A percentile compares a stretch with the other conserved stretches of the same genome.
Conservation (phyloP, 2,329 filamentous ascomycete genomes). For the Mycosphaerelloides madeirae region DNA sequence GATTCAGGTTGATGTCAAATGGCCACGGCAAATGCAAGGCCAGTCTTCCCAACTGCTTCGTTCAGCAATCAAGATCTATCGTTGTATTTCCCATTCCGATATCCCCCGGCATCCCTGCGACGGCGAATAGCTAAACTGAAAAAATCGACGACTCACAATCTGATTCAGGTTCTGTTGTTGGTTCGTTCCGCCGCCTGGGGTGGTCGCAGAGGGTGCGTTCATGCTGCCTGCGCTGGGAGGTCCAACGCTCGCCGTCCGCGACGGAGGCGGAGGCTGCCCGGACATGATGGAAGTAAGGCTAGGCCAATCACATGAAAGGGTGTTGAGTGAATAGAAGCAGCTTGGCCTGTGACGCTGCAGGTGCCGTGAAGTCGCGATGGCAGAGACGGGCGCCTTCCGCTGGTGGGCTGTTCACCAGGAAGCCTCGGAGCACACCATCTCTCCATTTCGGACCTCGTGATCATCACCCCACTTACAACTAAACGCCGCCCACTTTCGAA, state of each 20-base stretch:
- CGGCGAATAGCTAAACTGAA: too few species aligned
- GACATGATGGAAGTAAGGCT: slow-evolving; percentile 27
- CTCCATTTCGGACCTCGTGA: too few species aligned
- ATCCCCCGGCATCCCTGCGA: too few species aligned
- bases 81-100: too few species aligned
- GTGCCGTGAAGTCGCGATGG: slow-evolving; percentile 1
- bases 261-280: slow-evolving; percentile 32
- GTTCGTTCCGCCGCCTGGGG: slow-evolving; percentile 38
- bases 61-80: too few species aligned
- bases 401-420: not conserved
- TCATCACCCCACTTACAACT: too few species aligned
- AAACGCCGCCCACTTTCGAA: too few species aligned
- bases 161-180: slow-evolving; percentile 70
- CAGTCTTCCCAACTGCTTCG: too few species aligned
- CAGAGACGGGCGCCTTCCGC: not conserved
- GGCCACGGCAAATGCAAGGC: too few species aligned
- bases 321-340: not conserved
- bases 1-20: not conserved
- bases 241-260: slow-evolving; percentile 33
- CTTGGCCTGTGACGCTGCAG: not conserved
- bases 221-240: slow-evolving; percentile 36
- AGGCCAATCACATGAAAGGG: slow-evolving; percentile 2
- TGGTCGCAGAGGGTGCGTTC: slow-evolving; percentile 42
- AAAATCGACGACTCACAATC: slow-evolving; percentile 66
- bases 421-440: too few species aligned